Evolutionary conservation across 2,329 filamentous ascomycete genomes (phyloP), one percentile per base, ranked within the genome.

Genomic region (Aspergillus pseudonomiae): DNA sequence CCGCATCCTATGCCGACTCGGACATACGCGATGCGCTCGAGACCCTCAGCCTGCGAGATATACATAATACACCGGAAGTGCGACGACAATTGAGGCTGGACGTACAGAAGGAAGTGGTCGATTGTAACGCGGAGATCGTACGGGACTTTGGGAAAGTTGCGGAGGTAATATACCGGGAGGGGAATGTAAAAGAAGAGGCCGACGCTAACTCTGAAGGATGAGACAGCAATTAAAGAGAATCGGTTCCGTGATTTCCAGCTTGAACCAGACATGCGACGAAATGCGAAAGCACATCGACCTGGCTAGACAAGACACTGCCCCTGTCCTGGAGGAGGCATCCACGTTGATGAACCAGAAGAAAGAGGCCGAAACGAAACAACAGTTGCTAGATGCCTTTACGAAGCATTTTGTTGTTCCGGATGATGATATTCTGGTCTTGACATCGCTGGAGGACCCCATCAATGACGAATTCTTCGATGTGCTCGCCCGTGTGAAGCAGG

Each of bases 81-180:
- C 86, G 95, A 58, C 88, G 94, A 6, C 89, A 92, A 63, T 80
- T 98, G 19, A 88, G 94, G 19, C 79, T 96, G 1, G 89, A 96
- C 74, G 84, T 96, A 1, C 93, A 98, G 75, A 94, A 91, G 76
- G 94, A 98, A 74, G 91, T 97, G 43, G 94, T 98, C 62, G 88
- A 94, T 68, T 93, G 91, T 79, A 97, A 98, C 86, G 93, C 91
- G 57, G 88, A 92, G 67, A 91, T 98, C 67, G 88, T 98, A 63
- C 84, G 87, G 60, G 93, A 97, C 74, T 98, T 98, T 79, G 92
- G 93, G 41, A 86, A 89, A 61, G 93, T 99, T 67, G 92, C 94
- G 34, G 92, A 96, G 85, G 92, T 94, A 78, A 75, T 84, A 65
- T 52, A 32, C 32, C 48, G 54, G 56, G 60, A 14, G 26, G 6